These are phyloP conservation scores for Solioccasus polychromus DNA, from an alignment of 768 basidiomycete genomes.

Conservation along the genomic window DNA sequence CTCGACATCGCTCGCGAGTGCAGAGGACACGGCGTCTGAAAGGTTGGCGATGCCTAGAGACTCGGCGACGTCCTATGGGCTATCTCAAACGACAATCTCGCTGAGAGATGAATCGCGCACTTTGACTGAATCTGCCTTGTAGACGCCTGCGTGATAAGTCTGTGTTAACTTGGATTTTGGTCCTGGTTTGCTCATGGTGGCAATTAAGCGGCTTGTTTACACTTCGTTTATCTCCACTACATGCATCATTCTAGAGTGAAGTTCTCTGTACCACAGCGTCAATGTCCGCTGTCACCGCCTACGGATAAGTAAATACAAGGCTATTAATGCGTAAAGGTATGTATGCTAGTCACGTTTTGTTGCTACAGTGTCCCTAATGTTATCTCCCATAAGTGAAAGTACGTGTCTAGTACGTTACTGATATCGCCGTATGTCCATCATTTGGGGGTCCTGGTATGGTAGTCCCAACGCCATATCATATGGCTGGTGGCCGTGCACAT, in stretches of 20 bases:
- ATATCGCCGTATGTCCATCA: neutral
- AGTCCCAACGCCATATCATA: neutral
- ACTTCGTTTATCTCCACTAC: neutral
- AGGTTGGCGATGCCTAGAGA: conserved; percentile 74
- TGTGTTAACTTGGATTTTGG: conserved; percentile 47
- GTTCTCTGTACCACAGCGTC: neutral
- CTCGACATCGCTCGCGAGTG: conserved; percentile 94
- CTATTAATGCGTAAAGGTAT: too few relatives aligned
- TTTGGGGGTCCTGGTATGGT: neutral
- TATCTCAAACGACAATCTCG: conserved; percentile 7
- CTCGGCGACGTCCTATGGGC: conserved; percentile 83
- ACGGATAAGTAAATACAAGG: too few relatives aligned
- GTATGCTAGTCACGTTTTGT: too few relatives aligned
- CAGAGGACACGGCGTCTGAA: conserved; percentile 73
- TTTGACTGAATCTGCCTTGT: conserved; percentile 63
- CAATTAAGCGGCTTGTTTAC: neutral
- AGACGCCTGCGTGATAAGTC: conserved; percentile 55
- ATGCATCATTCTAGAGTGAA: neutral
- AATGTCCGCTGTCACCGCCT: neutral
- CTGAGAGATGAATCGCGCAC: conserved; percentile 33
- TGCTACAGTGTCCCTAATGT: neutral
- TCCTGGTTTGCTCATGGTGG: conserved; percentile 39
- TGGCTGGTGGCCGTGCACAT: conserved; percentile 6
- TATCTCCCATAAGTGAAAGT: neutral
- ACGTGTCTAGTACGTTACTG: conserved; percentile 13